Conservation (phyloP, 2,329 filamentous ascomycete species). For the Didymella sp. region DNA sequence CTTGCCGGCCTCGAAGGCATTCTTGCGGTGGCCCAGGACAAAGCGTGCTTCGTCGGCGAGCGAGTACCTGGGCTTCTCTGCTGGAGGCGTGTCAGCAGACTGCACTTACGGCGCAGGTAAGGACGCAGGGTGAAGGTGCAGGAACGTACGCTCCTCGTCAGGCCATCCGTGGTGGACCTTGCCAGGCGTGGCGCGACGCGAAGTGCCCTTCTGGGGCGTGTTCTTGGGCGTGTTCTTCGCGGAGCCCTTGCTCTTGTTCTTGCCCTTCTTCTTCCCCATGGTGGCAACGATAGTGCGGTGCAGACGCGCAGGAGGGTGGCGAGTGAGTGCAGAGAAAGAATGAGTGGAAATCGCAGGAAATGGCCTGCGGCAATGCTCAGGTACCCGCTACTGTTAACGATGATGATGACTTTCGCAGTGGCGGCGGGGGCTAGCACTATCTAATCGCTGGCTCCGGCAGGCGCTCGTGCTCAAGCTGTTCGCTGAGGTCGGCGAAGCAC, state of each 20-base stretch:
- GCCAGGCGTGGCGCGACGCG: conserved; percentile 27
- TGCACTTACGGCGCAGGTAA: no score
- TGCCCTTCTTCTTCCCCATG: conserved; percentile 42
- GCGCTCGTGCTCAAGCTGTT: conserved; percentile 19
- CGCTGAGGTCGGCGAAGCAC: conserved; percentile 3
- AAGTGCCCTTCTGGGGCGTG: conserved; percentile 10
- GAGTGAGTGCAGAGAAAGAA: background rate
- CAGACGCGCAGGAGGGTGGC: conserved; percentile 3
- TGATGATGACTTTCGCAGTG: conserved; percentile 19
- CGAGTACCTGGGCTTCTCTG: conserved; percentile 46
- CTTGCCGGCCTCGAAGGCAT: conserved; percentile 55
- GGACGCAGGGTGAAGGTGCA: conserved; percentile 15
- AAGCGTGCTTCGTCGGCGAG: conserved; percentile 66
- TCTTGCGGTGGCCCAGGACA: conserved; percentile 59
- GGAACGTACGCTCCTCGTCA: conserved; percentile 29
- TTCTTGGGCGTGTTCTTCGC: conserved; percentile 26
- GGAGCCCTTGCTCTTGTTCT: conserved; percentile 36
- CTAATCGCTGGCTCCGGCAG: background rate
- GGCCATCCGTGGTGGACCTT: conserved; percentile 15
- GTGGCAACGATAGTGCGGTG: background rate
- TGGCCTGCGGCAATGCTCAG: conserved; percentile 3
- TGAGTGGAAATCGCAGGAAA: background rate
- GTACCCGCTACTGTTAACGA: conserved; percentile 8
- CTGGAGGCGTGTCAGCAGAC: conserved; percentile 29
- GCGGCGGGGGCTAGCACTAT: conserved; percentile 13